Conservation (phyloP, 164 flowering plant genomes). For the Nymphaea thermarum region DNA sequence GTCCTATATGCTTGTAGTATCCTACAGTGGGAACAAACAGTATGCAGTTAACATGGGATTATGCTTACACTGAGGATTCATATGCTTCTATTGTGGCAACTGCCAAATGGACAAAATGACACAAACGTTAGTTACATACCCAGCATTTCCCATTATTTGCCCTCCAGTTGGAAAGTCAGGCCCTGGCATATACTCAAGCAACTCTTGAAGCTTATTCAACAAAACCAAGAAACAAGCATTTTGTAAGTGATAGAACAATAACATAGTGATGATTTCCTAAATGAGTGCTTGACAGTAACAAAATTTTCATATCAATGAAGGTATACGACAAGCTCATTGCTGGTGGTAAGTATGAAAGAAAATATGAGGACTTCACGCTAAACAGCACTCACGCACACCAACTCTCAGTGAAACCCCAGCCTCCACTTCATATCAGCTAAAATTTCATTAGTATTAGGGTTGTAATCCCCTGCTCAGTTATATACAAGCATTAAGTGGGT, state of each 20-base stretch:
- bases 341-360: too few relatives aligned
- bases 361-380: too few relatives aligned
- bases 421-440: too few relatives aligned
- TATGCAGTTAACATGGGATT: neutral
- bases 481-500: too few relatives aligned
- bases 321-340: too few relatives aligned
- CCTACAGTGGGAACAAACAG: conserved; percentile 24
- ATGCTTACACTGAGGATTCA: neutral
- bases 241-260: neutral
- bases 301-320: too few relatives aligned
- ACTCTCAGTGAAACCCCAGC: too few relatives aligned
- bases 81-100: neutral
- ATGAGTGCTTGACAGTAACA: neutral
- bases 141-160: conserved; percentile 76
- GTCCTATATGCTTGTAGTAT: conserved; percentile 87
- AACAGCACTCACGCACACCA: too few relatives aligned
- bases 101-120: neutral
- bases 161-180: conserved; percentile 99
- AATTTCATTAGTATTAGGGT: too few relatives aligned
- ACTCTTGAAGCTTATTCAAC: conserved; percentile 64
- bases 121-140: conserved; percentile 32
- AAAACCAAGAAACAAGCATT: too few relatives aligned
- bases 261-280: neutral
- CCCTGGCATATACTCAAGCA: conserved; percentile 97
- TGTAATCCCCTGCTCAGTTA: too few relatives aligned